Evolutionary conservation across 805 yeast species (phyloP), one percentile per base, ranked within the genome.

Genomic region (Ogataea methanolica): DNA sequence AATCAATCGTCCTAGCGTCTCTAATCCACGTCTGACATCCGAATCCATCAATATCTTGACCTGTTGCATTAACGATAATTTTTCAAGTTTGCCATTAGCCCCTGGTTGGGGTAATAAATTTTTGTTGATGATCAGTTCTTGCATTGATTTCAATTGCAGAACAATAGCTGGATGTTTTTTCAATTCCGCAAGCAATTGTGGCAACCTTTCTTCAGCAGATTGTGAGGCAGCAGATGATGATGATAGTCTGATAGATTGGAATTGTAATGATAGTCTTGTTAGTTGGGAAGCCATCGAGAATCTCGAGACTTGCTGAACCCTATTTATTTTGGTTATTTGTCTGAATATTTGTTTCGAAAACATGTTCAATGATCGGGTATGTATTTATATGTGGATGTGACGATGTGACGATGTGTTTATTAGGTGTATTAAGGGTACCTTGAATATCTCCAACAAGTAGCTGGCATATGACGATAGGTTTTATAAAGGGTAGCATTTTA

Each of bases 91-190:
- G 33, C 38, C 44, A 23, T 43, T 41, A 37, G 42, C 43, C 44
- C 39, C 43, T 36, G 52, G 48, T 7, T 15, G 29, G 12, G 58
- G 57, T 3, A 51, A 37, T 21, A 59, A 45, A 3, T 53, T 52
- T 45, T 58, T 61, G 14, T 59, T 56, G 16, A 58, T 50, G 36
- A 61, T 51, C 38, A 69, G 61, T 12, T 58, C 55, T 35, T 63
- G 62, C 45, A 67, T 56, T 31, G 62, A 65, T 38, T 66, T 62
- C 35, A 70, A 54, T 43, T 67, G 62, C n/a, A 60, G 60, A 11
- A 66, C 60, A 53, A 70, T 59, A 15, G 65, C 66, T 6, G 68
- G 68, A 47, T 63, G 60, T 37, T 62, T 56, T 51, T 64, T 65
- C 40, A 59, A 60, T 40, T 55, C 59, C 21, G 54, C 52, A 47